Evolutionary conservation across 2,329 filamentous ascomycete species (phyloP).

Genomic region (Beauveria sp.): DNA sequence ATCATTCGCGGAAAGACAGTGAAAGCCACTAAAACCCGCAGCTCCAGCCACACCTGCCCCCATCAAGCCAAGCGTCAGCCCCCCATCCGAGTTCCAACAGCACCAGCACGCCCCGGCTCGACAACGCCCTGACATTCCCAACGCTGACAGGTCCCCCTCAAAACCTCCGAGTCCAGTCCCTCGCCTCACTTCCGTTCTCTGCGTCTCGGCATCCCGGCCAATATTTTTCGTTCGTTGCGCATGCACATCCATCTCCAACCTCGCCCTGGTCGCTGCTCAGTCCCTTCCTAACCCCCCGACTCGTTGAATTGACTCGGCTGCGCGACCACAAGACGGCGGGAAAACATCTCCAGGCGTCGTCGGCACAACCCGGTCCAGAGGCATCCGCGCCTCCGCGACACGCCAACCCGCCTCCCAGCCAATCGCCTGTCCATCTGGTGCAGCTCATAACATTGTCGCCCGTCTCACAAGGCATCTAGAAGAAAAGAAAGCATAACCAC

Average conservation of each 20-base stretch:
- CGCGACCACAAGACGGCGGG: background rate
- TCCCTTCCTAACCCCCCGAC: background rate
- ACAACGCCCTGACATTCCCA: background rate
- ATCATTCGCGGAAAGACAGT: too few species aligned
- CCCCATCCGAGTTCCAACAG: background rate
- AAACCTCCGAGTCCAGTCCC: background rate
- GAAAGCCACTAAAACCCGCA: background rate
- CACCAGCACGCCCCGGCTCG: background rate
- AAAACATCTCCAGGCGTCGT: slow-evolving; percentile 1
- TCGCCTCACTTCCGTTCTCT: background rate
- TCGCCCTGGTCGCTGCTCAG: background rate
- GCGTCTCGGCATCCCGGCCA: background rate
- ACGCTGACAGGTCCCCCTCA: slow-evolving; percentile 7
- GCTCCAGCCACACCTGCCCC: background rate
- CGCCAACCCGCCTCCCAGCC: background rate
- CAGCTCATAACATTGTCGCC: background rate
- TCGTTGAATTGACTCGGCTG: slow-evolving; percentile 2
- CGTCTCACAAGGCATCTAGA: background rate
- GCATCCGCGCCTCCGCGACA: slow-evolving; percentile 11
- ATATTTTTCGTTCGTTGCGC: background rate
- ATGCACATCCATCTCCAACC: background rate
- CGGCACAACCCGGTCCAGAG: slow-evolving; percentile 8
- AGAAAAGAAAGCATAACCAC: background rate
- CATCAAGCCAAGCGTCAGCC: background rate
- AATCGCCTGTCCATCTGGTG: background rate